These are phyloP conservation scores for Escovopsis sp. DNA, from an alignment of 2,329 filamentous ascomycete species.

Conservation along the genomic window DNA sequence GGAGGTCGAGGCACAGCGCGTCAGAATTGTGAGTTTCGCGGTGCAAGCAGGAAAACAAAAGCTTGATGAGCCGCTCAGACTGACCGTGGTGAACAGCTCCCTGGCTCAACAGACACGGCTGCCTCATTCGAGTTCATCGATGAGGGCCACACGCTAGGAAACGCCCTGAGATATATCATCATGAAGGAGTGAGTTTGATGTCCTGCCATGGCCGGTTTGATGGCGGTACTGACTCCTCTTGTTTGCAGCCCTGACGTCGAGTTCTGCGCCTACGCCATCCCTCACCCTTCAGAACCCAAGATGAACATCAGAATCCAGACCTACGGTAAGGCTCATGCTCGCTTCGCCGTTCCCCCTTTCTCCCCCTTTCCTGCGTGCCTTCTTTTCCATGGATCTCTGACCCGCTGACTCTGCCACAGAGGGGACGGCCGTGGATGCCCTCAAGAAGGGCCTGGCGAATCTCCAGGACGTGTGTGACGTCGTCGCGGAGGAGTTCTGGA, in stretches of 20 bases:
- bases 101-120: constrained; percentile 71
- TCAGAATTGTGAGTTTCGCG: constrained; percentile 40
- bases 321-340: constrained; percentile 50
- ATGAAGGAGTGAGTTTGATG: constrained; percentile 79
- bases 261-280: constrained; percentile 96
- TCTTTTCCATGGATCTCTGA: background rate
- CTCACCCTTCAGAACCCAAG: constrained; percentile 86
- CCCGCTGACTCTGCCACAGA: constrained; percentile 34
- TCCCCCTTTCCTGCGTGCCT: background rate
- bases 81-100: constrained; percentile 43
- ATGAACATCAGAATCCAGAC: constrained; percentile 98
- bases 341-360: background rate
- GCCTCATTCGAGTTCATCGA: constrained; percentile 90
- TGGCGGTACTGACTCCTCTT: constrained; percentile 3
- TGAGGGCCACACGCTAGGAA: constrained; percentile 91
- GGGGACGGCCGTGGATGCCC: constrained; percentile 64
- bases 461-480: constrained; percentile 87
- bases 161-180: constrained; percentile 85
- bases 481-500: constrained; percentile 76
- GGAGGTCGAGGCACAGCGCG: constrained; percentile 37
- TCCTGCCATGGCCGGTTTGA: too few species aligned
- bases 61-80: background rate
- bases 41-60: background rate
- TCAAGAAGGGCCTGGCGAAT: constrained; percentile 82
- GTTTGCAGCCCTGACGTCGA: constrained; percentile 71